Base-by-base conservation (phyloP, 495 filamentous ascomycete species). In the Penicillium mononematosum region DNA sequence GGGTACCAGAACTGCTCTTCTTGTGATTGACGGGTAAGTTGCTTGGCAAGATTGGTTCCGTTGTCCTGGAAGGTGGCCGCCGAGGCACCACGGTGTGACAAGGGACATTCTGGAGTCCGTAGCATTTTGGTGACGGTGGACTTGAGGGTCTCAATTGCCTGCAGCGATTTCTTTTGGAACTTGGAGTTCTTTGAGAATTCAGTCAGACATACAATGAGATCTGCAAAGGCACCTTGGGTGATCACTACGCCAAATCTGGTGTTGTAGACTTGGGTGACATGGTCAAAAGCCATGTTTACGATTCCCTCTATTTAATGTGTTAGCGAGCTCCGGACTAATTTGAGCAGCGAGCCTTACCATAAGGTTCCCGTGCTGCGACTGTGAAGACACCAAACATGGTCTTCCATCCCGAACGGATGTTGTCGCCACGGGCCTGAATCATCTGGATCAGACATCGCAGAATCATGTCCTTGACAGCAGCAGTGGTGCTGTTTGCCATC, bases 381-480 rank as follows among this genome's bases (percentile, higher is more conserved):
- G 93, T 96, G 70, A 99, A 98, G 38, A 96, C 95, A 10, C 92
- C 94, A 76, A 99, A 98, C 92, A 99, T 98, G 12, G 94, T 98
- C 71, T 94, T 86, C 94, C 94, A 99, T 29, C 94, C 94, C 17
- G 92, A 96, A 11, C 92, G 87, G 62, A 99, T 98, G 60, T 97
- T 98, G 63, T 96, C 85, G 9, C 94, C 94, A 58, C 89, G 82
- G 24, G 94, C 92, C 72, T 98, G 95, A 42, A 99, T 92, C 94
- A 99, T 99, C 71, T 99, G 94, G 53, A 95, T 94, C 52, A 99
- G 77, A 68, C 95, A 99, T n/a, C 91, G 83, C 12, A 99, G 79
- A 32, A 95, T 90, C 91, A 98, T 96, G 64, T 99, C 94, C 70
- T 99, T 99, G 58, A 99, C 94, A 8, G 88, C 82, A 31, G 96